A percentile compares a stretch with the other conserved stretches of the same genome.
Evolutionary conservation across 768 basidiomycete species (phyloP).

Genomic region (Leccinum longicurvipes): DNA sequence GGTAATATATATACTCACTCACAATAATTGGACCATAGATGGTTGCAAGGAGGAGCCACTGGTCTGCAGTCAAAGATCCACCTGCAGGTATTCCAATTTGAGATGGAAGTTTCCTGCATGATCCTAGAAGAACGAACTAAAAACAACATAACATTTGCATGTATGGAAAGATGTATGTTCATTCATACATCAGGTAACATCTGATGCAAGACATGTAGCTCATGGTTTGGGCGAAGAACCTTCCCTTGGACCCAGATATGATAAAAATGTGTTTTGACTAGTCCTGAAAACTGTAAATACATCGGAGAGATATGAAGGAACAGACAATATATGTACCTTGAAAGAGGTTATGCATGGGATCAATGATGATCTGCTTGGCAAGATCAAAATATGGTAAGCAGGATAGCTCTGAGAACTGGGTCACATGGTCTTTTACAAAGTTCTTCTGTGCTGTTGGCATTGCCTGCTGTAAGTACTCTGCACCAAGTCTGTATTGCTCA

Average conservation of each 20-base stretch:
- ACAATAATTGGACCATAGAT: background rate
- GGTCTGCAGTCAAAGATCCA: background rate
- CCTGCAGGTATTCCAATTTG: background rate
- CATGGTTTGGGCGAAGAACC: constrained; percentile 9
- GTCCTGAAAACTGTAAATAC: background rate
- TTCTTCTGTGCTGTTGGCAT: background rate
- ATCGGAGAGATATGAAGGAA: too few species aligned
- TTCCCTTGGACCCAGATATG: constrained; percentile 26
- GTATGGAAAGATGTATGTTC: background rate
- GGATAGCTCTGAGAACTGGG: background rate
- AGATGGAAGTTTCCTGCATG: background rate
- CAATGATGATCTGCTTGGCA: background rate
- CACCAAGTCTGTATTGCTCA: background rate
- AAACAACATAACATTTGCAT: background rate
- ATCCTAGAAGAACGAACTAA: background rate
- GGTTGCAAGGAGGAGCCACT: background rate
- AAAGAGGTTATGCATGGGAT: background rate
- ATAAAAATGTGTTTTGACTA: constrained; percentile 20
- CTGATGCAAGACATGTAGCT: background rate
- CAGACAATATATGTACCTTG: background rate
- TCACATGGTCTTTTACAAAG: background rate
- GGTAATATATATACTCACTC: background rate
- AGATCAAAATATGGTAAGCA: background rate
- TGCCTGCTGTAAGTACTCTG: background rate
- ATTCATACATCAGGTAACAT: background rate